Evolutionary conservation across 768 basidiomycete species (phyloP), one percentile per base, ranked within the genome.

Genomic region (Tylopilus balloui): DNA sequence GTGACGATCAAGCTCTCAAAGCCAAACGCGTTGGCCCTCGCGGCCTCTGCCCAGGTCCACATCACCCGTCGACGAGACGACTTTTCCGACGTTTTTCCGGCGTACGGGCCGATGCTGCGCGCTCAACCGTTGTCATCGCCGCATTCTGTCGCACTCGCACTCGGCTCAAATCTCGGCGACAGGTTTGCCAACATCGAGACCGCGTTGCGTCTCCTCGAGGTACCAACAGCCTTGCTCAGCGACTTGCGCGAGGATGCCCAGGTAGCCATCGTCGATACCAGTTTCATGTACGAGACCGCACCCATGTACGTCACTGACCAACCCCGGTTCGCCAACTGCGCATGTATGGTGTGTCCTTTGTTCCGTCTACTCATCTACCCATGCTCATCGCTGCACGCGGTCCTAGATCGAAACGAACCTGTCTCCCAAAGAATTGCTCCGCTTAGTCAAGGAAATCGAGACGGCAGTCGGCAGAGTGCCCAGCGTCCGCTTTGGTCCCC

Each of bases 241-340:
- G 57, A 56, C 27, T 36, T 62, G 0, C 50, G 55, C 43, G 55
- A 45, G 12, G 52, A 66, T 27, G 65, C 65, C 0, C 56, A 56
- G 23, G 65, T 76, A 2, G 61, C 60, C 14, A 73, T 95, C 24
- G 66, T 83, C 19, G 77, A 89, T 57, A 93, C 91, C 1, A 92
- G 91, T 62, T 89, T 92, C 68, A 63, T 97, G 71, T 98, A 97
- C 63, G 88, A 97, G 68, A 93, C 88, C 17, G 76, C 84, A 11
- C 91, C 96, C 0, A 98, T 99, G 96, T 98, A 99, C 64, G 86
- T 95, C 36, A 80, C 80, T 11, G 86, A 96, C 49, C 96, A 99
- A 64, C 87, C 85, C 12, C 71, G 74, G 29, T 98, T 97, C 69
- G 78, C 88, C 51, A 99, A 97, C 60, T 88, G 89, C 55, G 90